phyloP scores from a whole-genome alignment of 2,329 filamentous ascomycete species.

The Aspergillus fumigatiaffinis region DNA sequence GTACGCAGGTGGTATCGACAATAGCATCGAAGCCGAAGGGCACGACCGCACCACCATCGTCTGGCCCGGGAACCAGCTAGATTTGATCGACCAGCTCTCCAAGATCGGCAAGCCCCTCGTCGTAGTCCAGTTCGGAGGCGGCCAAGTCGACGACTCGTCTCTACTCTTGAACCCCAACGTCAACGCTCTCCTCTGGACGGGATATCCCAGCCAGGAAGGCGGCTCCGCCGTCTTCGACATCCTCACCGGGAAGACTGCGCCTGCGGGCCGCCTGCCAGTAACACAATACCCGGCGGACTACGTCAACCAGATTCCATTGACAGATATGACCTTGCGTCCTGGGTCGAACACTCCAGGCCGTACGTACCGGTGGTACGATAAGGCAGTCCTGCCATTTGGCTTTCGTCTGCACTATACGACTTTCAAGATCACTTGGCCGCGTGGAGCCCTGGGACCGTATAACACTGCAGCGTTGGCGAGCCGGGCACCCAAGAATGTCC shows the following conservation, averaged over 20 bases:
- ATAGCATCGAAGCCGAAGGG: slow-evolving; percentile 29
- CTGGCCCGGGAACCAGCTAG: slow-evolving; percentile 34
- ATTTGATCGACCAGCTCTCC: slow-evolving; percentile 29
- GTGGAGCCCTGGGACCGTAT: not conserved
- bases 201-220: slow-evolving; percentile 38
- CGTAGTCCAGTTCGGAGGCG: slow-evolving; percentile 34
- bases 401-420: slow-evolving; percentile 40
- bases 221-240: slow-evolving; percentile 36
- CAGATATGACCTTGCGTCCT: slow-evolving; percentile 33
- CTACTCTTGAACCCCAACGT: slow-evolving; percentile 30
- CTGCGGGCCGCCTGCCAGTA: slow-evolving; percentile 35
- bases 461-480: not conserved
- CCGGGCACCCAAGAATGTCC: not conserved
- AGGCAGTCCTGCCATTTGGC: slow-evolving; percentile 34
- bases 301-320: slow-evolving; percentile 35
- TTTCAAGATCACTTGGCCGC: slow-evolving; percentile 20
- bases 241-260: slow-evolving; percentile 29
- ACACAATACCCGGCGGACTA: slow-evolving; percentile 37
- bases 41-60: slow-evolving; percentile 31
- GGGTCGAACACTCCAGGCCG: slow-evolving; percentile 27
- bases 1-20: slow-evolving; percentile 32
- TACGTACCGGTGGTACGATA: slow-evolving; percentile 39
- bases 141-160: slow-evolving; percentile 34
- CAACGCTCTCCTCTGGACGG: slow-evolving; percentile 35
- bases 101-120: slow-evolving; percentile 30